Conservation (phyloP, 140 eudicot species). For the Cichorium intybus region DNA sequence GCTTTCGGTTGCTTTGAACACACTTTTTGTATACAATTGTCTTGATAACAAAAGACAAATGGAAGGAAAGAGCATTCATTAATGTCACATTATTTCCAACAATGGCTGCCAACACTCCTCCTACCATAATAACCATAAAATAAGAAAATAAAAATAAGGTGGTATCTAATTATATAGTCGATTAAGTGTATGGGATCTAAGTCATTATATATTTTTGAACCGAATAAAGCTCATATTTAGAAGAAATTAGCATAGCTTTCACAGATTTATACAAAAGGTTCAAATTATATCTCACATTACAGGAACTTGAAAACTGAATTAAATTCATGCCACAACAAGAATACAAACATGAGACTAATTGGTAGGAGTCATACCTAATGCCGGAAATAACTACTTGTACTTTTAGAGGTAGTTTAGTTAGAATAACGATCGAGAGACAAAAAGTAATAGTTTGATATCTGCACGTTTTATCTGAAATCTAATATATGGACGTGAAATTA, state of each 20-base stretch:
- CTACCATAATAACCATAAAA: neutral
- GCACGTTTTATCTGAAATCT: too few species aligned
- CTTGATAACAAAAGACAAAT: conserved; percentile 5
- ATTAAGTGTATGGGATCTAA: neutral
- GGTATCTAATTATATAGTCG: neutral
- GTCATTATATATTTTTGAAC: neutral
- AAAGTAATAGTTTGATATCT: too few species aligned
- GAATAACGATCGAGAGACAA: too few species aligned
- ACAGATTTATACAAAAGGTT: neutral
- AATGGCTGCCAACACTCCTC: neutral
- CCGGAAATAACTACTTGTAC: too few species aligned
- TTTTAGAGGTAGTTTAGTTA: too few species aligned
- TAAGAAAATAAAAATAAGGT: neutral
- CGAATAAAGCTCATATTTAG: neutral
- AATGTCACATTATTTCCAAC: conserved; percentile 5
- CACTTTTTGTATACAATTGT: conserved; percentile 14
- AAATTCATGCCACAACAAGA: neutral
- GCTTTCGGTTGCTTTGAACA: conserved; percentile 33
- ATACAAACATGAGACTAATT: too few species aligned
- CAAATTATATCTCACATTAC: neutral
- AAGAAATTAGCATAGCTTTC: neutral
- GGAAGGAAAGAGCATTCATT: conserved; percentile 11
- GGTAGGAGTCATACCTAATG: too few species aligned
- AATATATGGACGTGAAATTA: too few species aligned
- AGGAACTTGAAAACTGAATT: neutral